A percentile compares a stretch with the other conserved stretches of the same genome.
phyloP scores from a whole-genome alignment of 495 filamentous ascomycete genomes.

The Schizothecium vesticola region DNA sequence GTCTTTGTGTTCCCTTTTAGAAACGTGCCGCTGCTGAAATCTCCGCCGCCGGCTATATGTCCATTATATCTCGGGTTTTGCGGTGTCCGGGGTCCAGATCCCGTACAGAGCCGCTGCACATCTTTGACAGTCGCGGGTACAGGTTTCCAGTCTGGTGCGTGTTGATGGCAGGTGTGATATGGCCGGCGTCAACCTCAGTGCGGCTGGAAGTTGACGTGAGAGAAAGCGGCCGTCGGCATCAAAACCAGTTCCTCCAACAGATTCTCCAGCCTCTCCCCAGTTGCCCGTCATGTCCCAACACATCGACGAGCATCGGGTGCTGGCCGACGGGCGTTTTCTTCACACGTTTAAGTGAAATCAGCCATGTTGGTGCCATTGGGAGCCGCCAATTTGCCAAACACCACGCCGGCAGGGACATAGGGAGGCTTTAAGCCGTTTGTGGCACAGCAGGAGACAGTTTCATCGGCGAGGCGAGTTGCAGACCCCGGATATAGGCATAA shows the following conservation, averaged over 20 bases:
- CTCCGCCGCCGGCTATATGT: conserved; percentile 3
- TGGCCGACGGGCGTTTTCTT: background rate
- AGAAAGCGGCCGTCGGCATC: background rate
- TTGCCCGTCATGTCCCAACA: background rate
- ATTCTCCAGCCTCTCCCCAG: background rate
- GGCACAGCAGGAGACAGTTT: background rate
- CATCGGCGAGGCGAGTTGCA: background rate
- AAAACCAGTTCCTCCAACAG: background rate
- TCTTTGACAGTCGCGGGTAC: background rate
- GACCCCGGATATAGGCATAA: background rate
- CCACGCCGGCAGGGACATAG: background rate
- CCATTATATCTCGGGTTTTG: background rate
- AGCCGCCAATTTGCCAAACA: background rate
- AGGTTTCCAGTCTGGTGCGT: background rate
- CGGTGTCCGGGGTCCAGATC: background rate
- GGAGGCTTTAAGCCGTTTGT: background rate
- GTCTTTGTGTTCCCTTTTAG: conserved; percentile 4
- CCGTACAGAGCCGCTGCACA: background rate
- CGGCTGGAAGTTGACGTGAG: background rate
- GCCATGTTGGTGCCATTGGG: background rate
- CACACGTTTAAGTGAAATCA: background rate
- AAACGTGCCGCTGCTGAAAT: conserved; percentile 2
- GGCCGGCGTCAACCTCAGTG: background rate
- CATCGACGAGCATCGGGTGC: background rate
- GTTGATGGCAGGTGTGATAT: background rate